Percentiles rank a stretch among this genome's conserved stretches.
Evolutionary conservation across 208 protist genomes (phyloP).

Genomic region (Acanthamoeba healyi): DNA sequence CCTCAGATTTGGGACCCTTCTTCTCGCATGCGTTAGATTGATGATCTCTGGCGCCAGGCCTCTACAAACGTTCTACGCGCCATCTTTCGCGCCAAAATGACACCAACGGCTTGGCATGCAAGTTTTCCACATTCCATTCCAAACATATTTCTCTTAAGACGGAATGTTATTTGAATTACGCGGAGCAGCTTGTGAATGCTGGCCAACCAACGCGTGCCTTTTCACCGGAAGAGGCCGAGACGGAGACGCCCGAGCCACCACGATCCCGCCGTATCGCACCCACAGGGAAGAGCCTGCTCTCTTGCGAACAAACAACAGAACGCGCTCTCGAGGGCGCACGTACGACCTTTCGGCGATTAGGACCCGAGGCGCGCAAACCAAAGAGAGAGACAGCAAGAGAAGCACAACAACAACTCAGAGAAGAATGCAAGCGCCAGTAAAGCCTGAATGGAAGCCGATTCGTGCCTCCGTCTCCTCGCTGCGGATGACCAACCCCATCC

Average conservation of each 20-base stretch:
- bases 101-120: neutral
- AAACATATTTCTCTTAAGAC: neutral
- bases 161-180: neutral
- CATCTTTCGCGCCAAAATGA: neutral
- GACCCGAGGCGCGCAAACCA: no score
- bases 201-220: neutral
- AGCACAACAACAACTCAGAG: neutral
- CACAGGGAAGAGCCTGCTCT: neutral
- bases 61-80: neutral
- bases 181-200: neutral
- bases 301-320: no score
- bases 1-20: neutral
- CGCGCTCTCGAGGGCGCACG: no score
- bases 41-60: no score
- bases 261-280: slow-evolving; percentile 12
- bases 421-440: slow-evolving; percentile 43
- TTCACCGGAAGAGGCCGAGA: neutral
- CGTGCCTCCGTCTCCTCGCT: slow-evolving; percentile 14
- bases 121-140: neutral
- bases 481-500: slow-evolving; percentile 68
- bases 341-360: neutral
- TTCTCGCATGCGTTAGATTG: neutral
- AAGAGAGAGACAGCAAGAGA: neutral
- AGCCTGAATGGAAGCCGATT: slow-evolving; percentile 25
- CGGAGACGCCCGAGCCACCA: no score